Base-by-base conservation (phyloP, 2,329 filamentous ascomycete genomes). In the Pestalotiopsis sp. region DNA sequence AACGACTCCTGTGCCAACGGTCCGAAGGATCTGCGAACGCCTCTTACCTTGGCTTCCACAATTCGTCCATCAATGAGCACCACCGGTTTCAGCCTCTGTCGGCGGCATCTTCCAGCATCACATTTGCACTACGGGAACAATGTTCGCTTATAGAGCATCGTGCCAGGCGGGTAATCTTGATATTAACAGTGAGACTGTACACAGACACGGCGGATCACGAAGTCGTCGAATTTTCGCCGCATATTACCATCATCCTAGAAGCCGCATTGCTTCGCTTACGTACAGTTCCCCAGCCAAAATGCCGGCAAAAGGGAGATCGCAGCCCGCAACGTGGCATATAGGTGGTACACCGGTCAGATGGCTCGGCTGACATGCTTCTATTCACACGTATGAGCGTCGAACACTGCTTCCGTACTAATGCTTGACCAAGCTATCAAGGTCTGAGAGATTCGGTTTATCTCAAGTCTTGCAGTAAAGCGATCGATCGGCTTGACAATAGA, bases 1-100 rank as follows among this genome's bases (percentile, higher is more conserved):
- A 12, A 23, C 20, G 20, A 23, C 20, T 49, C 40, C 61, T 63
- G n/a, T 52, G 17, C 31, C 45, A 49, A 31, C 40, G 20, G 27
- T 36, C 36, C 40, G 38, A 52, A 31, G 63, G 41, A 66, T 58
- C 49, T 66, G 52, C 63, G 41, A 40, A 57, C 49, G 45, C 25
- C 49, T 66, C 36, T 25, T 52, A 20, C 36, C 41, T 31, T 20
- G 20, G 36, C 17, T 25, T 57, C 25, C 14, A 58, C 7, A 65
- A 57, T 57, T 66, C 49, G 49, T 66, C 63, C 63, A 58, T 66
- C 63, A 66, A 66, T 66, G 41, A 57, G 52, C 20, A 36, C 11
- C 45, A 13, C 14, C 36, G 41, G 31, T 20, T 62, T 27, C 23
- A 14, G 41, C 41, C 63, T 66, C 49, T n/a, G 31, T 20, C 23